These are phyloP conservation scores for Takashimella koratensis DNA, from an alignment of 1,284 basidiomycete species.

Conservation along the genomic window DNA sequence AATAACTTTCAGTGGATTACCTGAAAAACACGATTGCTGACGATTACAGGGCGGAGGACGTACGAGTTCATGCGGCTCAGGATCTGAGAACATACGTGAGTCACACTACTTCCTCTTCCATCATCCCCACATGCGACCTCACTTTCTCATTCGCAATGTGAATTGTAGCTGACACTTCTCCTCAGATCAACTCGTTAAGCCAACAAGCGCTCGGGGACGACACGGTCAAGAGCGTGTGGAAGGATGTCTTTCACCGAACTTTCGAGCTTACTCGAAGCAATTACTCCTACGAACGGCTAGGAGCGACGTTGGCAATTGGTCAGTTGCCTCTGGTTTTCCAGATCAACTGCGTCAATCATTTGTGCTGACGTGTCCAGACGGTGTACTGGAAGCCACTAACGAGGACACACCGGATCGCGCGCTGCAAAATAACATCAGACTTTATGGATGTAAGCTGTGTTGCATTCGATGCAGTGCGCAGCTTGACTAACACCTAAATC, in stretches of 20 bases:
- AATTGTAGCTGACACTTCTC: too few species aligned
- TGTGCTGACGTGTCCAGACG: constrained; percentile 24
- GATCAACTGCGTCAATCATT: neutral
- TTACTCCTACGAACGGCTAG: constrained; percentile 50
- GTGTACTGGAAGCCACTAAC: constrained; percentile 40
- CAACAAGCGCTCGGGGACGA: constrained; percentile 47
- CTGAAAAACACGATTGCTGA: neutral
- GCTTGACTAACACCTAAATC: too few species aligned
- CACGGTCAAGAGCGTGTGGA: constrained; percentile 44
- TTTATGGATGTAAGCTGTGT: constrained; percentile 42
- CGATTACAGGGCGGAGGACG: constrained; percentile 11
- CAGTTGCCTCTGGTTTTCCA: constrained; percentile 7
- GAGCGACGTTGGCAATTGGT: constrained; percentile 52
- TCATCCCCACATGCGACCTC: neutral
- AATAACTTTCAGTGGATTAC: neutral
- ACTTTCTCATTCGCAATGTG: neutral
- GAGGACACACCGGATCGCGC: constrained; percentile 46
- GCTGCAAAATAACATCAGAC: constrained; percentile 41
- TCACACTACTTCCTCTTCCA: neutral
- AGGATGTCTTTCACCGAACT: constrained; percentile 51
- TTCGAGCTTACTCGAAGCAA: constrained; percentile 53
- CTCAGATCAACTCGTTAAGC: constrained; percentile 37
- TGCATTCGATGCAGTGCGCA: neutral
- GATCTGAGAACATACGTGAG: constrained; percentile 38
- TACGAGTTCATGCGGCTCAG: constrained; percentile 11